phyloP scores from a whole-genome alignment of 1,139 yeast genomes.

The Kazachstania sp. region DNA sequence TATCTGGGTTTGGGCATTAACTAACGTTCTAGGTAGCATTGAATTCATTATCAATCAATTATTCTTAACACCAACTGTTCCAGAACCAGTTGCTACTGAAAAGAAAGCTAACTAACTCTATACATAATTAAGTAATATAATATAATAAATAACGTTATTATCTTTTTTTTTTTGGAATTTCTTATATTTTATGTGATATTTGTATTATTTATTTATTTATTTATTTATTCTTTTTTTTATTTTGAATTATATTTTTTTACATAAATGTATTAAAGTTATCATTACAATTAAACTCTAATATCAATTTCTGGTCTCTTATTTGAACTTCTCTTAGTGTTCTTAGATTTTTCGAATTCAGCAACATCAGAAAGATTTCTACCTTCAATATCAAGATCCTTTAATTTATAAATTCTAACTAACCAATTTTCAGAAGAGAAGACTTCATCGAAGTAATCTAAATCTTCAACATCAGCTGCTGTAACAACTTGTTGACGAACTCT shows the following conservation, averaged over 20 bases:
- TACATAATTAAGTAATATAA: neutral
- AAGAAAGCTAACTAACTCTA: neutral
- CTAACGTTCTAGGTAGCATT: conserved; percentile 20
- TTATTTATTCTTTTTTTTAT: too few species aligned
- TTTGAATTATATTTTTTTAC: conserved; percentile 21
- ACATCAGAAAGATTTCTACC: conserved; percentile 64
- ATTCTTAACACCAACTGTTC: neutral
- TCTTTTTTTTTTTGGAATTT: neutral
- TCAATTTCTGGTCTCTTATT: conserved; percentile 38
- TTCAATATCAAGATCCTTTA: conserved; percentile 77
- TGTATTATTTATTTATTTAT: conserved; percentile 1
- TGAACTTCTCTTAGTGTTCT: conserved; percentile 34
- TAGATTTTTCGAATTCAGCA: conserved; percentile 37
- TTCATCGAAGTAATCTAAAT: conserved; percentile 77
- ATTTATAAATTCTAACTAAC: conserved; percentile 91
- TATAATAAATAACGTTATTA: too few species aligned
- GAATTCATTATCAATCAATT: conserved; percentile 20
- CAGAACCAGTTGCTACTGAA: neutral
- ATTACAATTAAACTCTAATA: conserved; percentile 2
- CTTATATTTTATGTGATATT: conserved; percentile 1
- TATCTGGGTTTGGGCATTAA: conserved; percentile 30
- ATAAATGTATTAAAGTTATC: conserved; percentile 27
- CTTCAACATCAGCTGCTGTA: conserved; percentile 47
- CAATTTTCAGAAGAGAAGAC: conserved; percentile 94
- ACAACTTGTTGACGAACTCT: conserved; percentile 82